These are phyloP conservation scores for Botrytis elliptica DNA, from an alignment of 2,329 filamentous ascomycete species.

Conservation along the genomic window DNA sequence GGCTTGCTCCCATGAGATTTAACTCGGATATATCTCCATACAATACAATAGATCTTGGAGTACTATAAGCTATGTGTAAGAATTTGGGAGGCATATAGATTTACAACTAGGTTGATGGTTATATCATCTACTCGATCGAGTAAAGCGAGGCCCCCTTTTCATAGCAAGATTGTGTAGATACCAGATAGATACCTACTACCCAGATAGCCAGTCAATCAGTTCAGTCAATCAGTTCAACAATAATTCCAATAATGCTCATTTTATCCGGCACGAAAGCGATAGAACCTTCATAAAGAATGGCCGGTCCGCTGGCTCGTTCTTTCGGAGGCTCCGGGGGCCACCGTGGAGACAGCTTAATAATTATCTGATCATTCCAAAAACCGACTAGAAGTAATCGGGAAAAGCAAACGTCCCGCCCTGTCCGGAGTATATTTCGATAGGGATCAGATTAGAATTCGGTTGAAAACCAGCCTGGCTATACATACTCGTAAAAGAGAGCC, in stretches of 20 bases:
- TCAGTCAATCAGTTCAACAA: neutral
- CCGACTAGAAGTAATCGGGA: neutral
- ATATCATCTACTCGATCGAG: neutral
- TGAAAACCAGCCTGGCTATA: neutral
- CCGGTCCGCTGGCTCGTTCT: neutral
- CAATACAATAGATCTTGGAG: neutral
- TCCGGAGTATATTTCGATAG: neutral
- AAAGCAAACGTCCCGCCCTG: neutral
- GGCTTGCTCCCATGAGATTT: neutral
- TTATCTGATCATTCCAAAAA: neutral
- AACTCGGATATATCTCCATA: neutral
- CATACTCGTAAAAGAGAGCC: neutral
- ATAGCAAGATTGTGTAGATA: neutral
- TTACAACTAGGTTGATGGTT: neutral
- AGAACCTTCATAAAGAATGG: neutral
- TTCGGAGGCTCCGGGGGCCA: neutral
- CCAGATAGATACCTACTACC: neutral
- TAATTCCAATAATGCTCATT: neutral
- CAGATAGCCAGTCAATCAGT: neutral
- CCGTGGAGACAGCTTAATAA: neutral
- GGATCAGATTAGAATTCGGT: neutral
- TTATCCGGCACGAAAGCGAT: neutral
- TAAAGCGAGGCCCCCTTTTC: neutral
- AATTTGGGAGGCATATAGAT: neutral
- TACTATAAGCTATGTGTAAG: neutral